Base-by-base conservation (phyloP, 31 red algal genomes). In the Odonthalia washingtoniensis region DNA sequence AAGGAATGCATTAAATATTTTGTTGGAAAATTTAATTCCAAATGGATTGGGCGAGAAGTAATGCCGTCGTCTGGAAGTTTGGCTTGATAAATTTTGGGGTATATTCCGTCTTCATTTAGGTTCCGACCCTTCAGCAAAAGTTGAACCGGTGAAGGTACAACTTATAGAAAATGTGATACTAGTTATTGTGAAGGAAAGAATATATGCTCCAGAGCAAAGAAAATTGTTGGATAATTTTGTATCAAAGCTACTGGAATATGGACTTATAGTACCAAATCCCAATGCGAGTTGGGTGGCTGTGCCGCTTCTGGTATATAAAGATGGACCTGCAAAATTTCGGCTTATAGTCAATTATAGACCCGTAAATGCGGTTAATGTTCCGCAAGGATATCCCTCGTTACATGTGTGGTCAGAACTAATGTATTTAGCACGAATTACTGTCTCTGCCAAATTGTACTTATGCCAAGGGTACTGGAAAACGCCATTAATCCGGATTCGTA, bases 301-400 rank as follows among this genome's bases (percentile, higher is more conserved):
- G n/a, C 85, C 85, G 6, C 85, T 78, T 24, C 75, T 88, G 38
- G 85, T 88, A 5, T 53, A 72, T 12, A 88, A 88, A 79, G 30
- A 9, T 21, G 32, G 35, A 36, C n/a, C 18, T 46, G 75, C 85
- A 6, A 79, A 77, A 26, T 88, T 43, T 35, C 14, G 85, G 4
- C 65, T 67, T 44, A 42, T 73, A 26, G 33, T 88, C 46, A 73
- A 88, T 26, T 61, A 78, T 6, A 14, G 85, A 67, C 85, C 74
- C 3, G 63, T 66, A 32, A 88, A 68, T 79, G 85, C 85, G 32
- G 72, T 73, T 67, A 79, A 72, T 27, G 42, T 79, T 18, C 43
- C 35, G 24, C 34, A 67, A 79, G 24, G 16, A 28, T 88, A 73
- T 72, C 85, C 85, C 16, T 75, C 75, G 69, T 69, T 69, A 5